Evolutionary conservation across 306 rosid genomes (phyloP).

Genomic region (Lathyrus aphaca): DNA sequence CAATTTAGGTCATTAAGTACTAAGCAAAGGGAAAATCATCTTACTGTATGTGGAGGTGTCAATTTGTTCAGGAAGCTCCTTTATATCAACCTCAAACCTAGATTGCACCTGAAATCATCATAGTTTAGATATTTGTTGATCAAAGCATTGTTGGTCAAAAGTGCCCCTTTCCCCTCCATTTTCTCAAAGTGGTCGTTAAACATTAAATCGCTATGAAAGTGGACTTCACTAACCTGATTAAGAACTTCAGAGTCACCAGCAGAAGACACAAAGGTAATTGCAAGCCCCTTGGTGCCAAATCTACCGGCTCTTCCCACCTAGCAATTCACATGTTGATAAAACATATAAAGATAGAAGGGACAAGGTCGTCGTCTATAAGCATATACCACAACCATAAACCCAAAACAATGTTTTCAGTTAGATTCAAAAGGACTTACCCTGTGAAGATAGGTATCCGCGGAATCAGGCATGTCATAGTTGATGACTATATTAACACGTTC

Average conservation of each 20-base stretch:
- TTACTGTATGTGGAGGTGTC: slow-evolving; percentile 93
- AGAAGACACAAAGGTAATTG: slow-evolving; percentile 90
- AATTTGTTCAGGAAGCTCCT: slow-evolving; percentile 97
- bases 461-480: slow-evolving; percentile 84
- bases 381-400: background rate
- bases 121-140: slow-evolving; percentile 49
- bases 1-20: background rate
- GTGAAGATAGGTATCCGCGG: slow-evolving; percentile 73
- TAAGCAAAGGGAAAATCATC: slow-evolving; percentile 33
- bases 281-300: slow-evolving; percentile 97
- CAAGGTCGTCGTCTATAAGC: background rate
- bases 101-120: slow-evolving; percentile 75
- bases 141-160: slow-evolving; percentile 12
- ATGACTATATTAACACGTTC: slow-evolving; percentile 85
- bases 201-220: background rate
- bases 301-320: slow-evolving; percentile 98
- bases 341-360: background rate
- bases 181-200: background rate
- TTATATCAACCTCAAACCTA: slow-evolving; percentile 96
- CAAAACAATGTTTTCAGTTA: background rate
- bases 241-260: slow-evolving; percentile 81
- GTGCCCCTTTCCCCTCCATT: background rate
- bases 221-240: slow-evolving; percentile 47
- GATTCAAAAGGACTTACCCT: slow-evolving; percentile 50
- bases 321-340: slow-evolving; percentile 17